phyloP scores from a whole-genome alignment of 805 yeast genomes.

The Nakazawaea peltata region DNA sequence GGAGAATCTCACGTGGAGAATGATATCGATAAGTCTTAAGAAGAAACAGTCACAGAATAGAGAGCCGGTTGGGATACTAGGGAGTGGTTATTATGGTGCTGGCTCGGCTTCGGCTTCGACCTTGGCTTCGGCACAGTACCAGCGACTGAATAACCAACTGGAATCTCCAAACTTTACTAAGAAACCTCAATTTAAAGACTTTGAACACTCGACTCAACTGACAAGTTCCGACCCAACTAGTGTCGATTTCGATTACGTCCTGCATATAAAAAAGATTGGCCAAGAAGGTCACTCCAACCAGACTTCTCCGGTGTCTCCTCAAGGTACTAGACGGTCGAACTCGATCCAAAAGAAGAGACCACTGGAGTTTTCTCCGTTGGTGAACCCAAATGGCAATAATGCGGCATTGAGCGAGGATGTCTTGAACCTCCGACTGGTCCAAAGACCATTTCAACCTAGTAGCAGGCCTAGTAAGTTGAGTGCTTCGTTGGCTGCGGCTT shows the following conservation, averaged over 20 bases:
- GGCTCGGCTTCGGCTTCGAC: no score
- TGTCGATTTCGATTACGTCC: conserved; percentile 56
- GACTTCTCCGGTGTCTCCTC: neutral
- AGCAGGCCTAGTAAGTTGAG: conserved; percentile 11
- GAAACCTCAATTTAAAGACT: conserved; percentile 8
- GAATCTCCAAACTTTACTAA: no score
- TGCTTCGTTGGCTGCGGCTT: conserved; percentile 11
- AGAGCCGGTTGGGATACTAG: no score
- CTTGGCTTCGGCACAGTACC: no score
- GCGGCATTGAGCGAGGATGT: conserved; percentile 2
- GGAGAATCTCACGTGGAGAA: conserved; percentile 83
- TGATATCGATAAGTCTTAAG: conserved; percentile 51
- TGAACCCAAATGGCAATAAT: neutral
- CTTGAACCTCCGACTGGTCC: conserved; percentile 2
- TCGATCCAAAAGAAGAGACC: conserved; percentile 15
- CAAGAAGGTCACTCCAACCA: conserved; percentile 22
- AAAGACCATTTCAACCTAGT: conserved; percentile 2
- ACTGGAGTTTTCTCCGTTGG: conserved; percentile 17
- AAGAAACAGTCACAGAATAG: no score
- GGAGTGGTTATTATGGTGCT: no score
- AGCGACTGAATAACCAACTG: no score
- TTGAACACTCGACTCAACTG: conserved; percentile 1
- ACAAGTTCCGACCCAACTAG: conserved; percentile 31
- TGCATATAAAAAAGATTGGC: conserved; percentile 53
- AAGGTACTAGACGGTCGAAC: conserved; percentile 2